These are phyloP conservation scores for Sphagnum contortum DNA, from an alignment of 225 moss, liverwort and hornwort genomes.

Conservation along the genomic window DNA sequence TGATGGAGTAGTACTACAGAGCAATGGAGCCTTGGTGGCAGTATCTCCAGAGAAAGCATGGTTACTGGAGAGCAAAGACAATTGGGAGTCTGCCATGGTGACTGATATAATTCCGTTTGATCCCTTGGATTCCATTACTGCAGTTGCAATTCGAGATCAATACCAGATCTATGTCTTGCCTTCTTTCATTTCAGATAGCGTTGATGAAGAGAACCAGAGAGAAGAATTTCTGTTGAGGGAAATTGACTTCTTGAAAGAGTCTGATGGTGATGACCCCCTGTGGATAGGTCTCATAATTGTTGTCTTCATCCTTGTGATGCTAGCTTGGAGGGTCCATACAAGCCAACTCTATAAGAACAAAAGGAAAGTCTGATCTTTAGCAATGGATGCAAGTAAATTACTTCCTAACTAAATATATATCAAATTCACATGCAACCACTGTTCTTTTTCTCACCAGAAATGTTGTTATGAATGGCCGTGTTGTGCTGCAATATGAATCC, in stretches of 20 bases:
- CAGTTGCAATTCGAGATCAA: constrained; percentile 20
- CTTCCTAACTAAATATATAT: too few relatives aligned
- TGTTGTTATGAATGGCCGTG: too few relatives aligned
- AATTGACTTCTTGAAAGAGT: constrained; percentile 45
- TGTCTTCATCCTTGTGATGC: constrained; percentile 26
- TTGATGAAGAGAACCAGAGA: constrained; percentile 7
- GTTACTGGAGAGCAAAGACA: constrained; percentile 46
- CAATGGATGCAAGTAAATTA: too few relatives aligned
- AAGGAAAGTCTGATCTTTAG: constrained; percentile 27
- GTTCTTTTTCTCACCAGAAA: too few relatives aligned
- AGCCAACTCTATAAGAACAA: constrained; percentile 51
- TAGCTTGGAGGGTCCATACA: constrained; percentile 67
- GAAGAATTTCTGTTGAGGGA: constrained; percentile 51
- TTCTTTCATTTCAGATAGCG: constrained; percentile 2
- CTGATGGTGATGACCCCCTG: constrained; percentile 23
- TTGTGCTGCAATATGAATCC: too few relatives aligned
- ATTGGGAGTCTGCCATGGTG: constrained; percentile 58
- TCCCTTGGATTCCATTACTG: constrained; percentile 20
- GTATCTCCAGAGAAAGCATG: constrained; percentile 53
- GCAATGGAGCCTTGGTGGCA: constrained; percentile 54
- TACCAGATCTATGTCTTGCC: constrained; percentile 33
- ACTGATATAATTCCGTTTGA: constrained; percentile 46
- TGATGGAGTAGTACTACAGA: constrained; percentile 53
- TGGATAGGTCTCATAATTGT: constrained; percentile 48
- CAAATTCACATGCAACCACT: too few relatives aligned